Percentiles rank a stretch among this genome's conserved stretches.
Evolutionary conservation across 441 rosid genomes (phyloP).

Genomic region (Arabidopsis hybrid): DNA sequence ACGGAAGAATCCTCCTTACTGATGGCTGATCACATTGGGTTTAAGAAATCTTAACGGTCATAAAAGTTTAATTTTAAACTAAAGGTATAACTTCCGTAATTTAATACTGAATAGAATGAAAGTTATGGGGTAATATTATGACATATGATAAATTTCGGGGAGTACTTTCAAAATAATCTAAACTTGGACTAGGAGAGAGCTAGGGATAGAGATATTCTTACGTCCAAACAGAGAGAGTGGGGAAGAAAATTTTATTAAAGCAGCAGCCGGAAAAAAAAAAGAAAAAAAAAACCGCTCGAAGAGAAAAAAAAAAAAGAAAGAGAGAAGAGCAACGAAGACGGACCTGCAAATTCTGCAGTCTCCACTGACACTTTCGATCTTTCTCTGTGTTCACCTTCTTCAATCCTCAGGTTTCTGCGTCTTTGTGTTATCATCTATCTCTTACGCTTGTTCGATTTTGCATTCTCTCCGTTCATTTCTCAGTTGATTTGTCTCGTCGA

Average conservation of each 20-base stretch:
- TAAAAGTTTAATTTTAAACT: neutral
- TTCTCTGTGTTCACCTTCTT: slow-evolving; percentile 25
- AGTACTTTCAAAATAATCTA: neutral
- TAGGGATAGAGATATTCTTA: slow-evolving; percentile 28
- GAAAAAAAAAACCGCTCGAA: slow-evolving; percentile 30
- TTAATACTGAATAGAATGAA: neutral
- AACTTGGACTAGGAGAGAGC: slow-evolving; percentile 10
- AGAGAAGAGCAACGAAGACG: slow-evolving; percentile 46
- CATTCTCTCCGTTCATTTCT: slow-evolving; percentile 32
- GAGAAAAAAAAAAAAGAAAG: slow-evolving; percentile 17
- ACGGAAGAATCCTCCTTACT: neutral
- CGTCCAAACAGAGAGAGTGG: slow-evolving; percentile 39
- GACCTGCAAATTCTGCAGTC: slow-evolving; percentile 45
- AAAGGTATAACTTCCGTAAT: slow-evolving; percentile 1
- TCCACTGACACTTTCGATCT: slow-evolving; percentile 46
- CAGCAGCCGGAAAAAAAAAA: slow-evolving; percentile 41
- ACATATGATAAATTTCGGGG: neutral
- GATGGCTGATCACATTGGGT: neutral
- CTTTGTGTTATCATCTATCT: slow-evolving; percentile 3
- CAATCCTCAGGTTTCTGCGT: slow-evolving; percentile 35
- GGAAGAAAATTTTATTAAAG: slow-evolving; percentile 42
- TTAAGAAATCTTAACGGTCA: neutral
- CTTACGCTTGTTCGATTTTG: slow-evolving; percentile 34
- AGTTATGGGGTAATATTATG: slow-evolving; percentile 2
- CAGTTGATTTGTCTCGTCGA: slow-evolving; percentile 27